Conservation (phyloP, 768 basidiomycete species). For the Hydnomerulius pinastri region DNA sequence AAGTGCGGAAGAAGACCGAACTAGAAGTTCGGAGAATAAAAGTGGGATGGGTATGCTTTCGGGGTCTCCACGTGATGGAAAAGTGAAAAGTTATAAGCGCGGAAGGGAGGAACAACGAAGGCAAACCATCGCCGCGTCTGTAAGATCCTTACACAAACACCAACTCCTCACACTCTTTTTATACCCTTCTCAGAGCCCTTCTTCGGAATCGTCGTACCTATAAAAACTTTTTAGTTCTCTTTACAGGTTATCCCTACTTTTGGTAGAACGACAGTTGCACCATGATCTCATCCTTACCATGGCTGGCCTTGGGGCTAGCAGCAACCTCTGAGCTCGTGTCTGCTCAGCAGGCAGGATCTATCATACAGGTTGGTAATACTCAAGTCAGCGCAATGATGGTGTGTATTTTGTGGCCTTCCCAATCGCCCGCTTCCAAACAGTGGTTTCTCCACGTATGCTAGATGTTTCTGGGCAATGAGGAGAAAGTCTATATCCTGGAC, state of each 20-base stretch:
- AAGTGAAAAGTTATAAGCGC: background rate
- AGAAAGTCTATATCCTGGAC: conserved; percentile 90
- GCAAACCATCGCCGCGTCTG: conserved; percentile 1
- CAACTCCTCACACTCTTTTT: conserved; percentile 1
- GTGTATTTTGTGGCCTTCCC: conserved; percentile 13
- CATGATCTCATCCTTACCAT: conserved; percentile 36
- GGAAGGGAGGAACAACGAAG: background rate
- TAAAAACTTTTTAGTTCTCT: background rate
- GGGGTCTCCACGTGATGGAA: conserved; percentile 3
- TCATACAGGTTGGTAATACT: conserved; percentile 34
- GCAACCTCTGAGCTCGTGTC: conserved; percentile 25
- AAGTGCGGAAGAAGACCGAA: too few relatives aligned
- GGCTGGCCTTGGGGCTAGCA: conserved; percentile 50
- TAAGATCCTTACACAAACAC: background rate
- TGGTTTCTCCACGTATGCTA: conserved; percentile 24
- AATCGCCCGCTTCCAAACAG: background rate
- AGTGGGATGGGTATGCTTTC: too few relatives aligned
- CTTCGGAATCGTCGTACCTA: background rate
- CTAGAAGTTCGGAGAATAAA: too few relatives aligned
- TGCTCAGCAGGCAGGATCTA: conserved; percentile 26
- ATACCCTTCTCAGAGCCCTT: background rate
- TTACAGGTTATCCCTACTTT: background rate
- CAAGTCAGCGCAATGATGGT: conserved; percentile 59
- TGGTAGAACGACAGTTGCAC: background rate
- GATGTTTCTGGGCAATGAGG: conserved; percentile 79